A percentile compares a stretch with the other conserved stretches of the same genome.
phyloP scores from a whole-genome alignment of 768 basidiomycete species.

The Phaeolepiota aurea region DNA sequence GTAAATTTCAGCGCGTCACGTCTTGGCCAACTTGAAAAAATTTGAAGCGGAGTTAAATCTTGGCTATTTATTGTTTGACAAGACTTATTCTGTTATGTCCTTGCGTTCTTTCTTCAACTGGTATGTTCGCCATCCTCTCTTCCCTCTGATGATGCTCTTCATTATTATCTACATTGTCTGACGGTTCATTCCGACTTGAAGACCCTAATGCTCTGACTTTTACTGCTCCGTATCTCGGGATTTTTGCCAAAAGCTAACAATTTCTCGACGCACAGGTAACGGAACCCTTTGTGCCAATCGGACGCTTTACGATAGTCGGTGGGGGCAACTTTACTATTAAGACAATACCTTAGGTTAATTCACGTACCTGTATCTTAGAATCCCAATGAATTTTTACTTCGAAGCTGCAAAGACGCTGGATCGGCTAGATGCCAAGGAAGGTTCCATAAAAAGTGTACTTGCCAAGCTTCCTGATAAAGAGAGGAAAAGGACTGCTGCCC shows the following conservation, averaged over 20 bases:
- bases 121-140: not conserved
- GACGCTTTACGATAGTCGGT: too few species aligned
- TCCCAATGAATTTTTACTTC: slow-evolving; percentile 91
- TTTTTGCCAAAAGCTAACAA: not conserved
- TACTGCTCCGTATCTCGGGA: not conserved
- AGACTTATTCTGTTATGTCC: not conserved
- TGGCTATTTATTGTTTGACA: too few species aligned
- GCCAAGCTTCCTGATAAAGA: slow-evolving; percentile 65
- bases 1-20: too few species aligned
- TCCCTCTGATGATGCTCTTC: slow-evolving; percentile 43
- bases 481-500: slow-evolving; percentile 71
- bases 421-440: slow-evolving; percentile 79
- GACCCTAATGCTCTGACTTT: slow-evolving; percentile 20
- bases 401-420: slow-evolving; percentile 80
- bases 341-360: slow-evolving; percentile 5
- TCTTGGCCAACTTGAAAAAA: slow-evolving; percentile 14
- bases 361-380: slow-evolving; percentile 22
- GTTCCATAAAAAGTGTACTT: slow-evolving; percentile 85
- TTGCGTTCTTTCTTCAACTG: not conserved
- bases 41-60: slow-evolving; percentile 32
- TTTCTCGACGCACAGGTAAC: too few species aligned
- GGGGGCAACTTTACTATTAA: not conserved
- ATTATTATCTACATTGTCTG: slow-evolving; percentile 91
- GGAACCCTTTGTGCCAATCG: too few species aligned
- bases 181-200: slow-evolving; percentile 45